Evolutionary conservation across 352 stramenopile species (phyloP), one percentile per base, ranked within the genome.

Genomic region (Saprolegnia diclina): DNA sequence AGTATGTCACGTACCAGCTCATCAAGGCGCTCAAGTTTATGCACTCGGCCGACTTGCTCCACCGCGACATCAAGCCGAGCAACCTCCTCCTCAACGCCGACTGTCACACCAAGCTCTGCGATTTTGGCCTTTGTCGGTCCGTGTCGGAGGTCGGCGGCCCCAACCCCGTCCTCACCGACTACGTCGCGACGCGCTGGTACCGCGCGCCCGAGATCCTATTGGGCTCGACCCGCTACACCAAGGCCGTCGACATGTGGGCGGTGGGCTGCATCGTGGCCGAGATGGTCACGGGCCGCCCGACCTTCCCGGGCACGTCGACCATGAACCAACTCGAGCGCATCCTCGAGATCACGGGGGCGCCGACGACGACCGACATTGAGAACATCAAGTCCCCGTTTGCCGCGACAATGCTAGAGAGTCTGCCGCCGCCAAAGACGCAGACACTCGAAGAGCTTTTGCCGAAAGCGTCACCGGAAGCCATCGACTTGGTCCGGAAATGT

Each of bases 241-340:
- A 96, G 61, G 88, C 87, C 11, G 84, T 98, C 32, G 93, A 98
- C 70, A 96, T 98, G 76, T 98, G 92, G 92, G 86, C 86, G 24
- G 85, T 98, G 1, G 94, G 94, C 24, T 97, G 92, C 68, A 98
- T 98, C 57, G 75, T 98, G 45, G 94, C 87, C 4, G 94, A 98
- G 77, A 97, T 98, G 90, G 79, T 93, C n/a, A 88, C 82, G 0
- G 89, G 91, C 26, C 81, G 90, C 24, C 95, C 96, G 16, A 82
- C 96, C 4, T 98, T 99, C 67, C 93, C 94, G 0, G 96, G 96
- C 1, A 97, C 89, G 7, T 98, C 89, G 0, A 98, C 93, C 7
- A 98, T 98, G 89, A 97, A 98, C 75, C 96, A 99, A 72, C 74
- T 99, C 11, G 94, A 98, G 76, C 95, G 94, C 53, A 98, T 99